These are phyloP conservation scores for Sisymbrium irio DNA, from an alignment of 345 rosid species.

Conservation along the genomic window DNA sequence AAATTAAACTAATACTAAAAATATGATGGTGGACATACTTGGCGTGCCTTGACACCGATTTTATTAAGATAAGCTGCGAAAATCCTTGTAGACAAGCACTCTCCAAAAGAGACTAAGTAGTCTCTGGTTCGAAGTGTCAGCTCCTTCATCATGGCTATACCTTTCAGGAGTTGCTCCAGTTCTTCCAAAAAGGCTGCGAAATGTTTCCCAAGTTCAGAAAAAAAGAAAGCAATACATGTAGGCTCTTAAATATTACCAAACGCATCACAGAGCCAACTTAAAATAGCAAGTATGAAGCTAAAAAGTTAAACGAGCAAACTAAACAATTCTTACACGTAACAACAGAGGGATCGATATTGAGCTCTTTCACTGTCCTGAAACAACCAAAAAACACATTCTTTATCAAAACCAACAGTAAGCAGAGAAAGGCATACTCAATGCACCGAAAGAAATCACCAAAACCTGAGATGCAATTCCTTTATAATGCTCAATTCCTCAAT, in stretches of 20 bases:
- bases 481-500: conserved; percentile 74
- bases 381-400: not conserved
- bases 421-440: not conserved
- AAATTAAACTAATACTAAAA: not conserved
- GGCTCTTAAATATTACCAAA: not conserved
- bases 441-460: no score
- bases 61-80: conserved; percentile 87
- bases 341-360: conserved; percentile 54
- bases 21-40: conserved; percentile 50
- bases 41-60: conserved; percentile 81
- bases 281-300: not conserved
- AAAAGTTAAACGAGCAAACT: conserved; percentile 1
- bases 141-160: conserved; percentile 97
- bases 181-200: conserved; percentile 70
- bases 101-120: conserved; percentile 96
- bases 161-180: conserved; percentile 87
- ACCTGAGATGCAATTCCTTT: conserved; percentile 76
- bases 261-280: conserved; percentile 15
- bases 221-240: conserved; percentile 21
- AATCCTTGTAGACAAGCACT: conserved; percentile 94
- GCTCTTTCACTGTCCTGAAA: conserved; percentile 80
- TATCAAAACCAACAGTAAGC: conserved; percentile 4
- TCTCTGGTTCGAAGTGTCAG: conserved; percentile 81
- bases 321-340: conserved; percentile 51
- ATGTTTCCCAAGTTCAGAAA: not conserved